Evolutionary conservation across 2,329 filamentous ascomycete species (phyloP), one percentile per base, ranked within the genome.

Genomic region (Periconia sp.): DNA sequence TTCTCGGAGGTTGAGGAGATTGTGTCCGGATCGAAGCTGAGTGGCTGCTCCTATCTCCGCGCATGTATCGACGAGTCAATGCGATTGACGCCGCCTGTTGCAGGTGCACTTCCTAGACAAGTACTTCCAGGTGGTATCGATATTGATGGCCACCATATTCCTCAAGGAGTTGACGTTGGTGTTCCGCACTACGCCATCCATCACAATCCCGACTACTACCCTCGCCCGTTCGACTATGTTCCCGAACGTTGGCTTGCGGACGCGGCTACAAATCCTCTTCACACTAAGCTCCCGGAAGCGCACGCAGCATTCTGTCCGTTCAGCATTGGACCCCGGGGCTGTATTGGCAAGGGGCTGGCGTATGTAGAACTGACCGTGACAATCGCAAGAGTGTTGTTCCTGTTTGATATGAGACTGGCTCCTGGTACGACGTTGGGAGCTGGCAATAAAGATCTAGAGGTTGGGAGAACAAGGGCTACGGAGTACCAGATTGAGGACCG

Each of bases 291-390:
- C 18, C 19, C 56, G 7, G 57, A 59, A 9, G 85, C 87, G 2
- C 80, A 86, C 36, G 78, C 76, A 23, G 88, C 88, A 0, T 92
- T 88, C 69, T 89, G 85, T 50, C 86, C 89, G 2, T 90, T 90
- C 57, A 84, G 80, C 32, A 74, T 88, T 48, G 87, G 87, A 0
- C 83, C 85, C 0, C 73, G 86, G 9, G 85, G 85, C 2, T 90
- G 87, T 60, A 87, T 89, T 40, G 87, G 86, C 0, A 89, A 88
- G 75, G 78, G 79, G 0, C 69, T 88, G 31, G 85, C 85, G 2
- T 86, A 88, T 56, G 76, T 81, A 31, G 85, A 88, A 73, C 80
- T 88, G 78, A 80, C 74, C 37, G 78, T 81, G 4, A 80, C 83
- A 2, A 65, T 88, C 40, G 85, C 84, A 23, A 69, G 84, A 11